Evolutionary conservation across 1,139 yeast genomes (phyloP).

Genomic region (Yamadazyma taylorii): DNA sequence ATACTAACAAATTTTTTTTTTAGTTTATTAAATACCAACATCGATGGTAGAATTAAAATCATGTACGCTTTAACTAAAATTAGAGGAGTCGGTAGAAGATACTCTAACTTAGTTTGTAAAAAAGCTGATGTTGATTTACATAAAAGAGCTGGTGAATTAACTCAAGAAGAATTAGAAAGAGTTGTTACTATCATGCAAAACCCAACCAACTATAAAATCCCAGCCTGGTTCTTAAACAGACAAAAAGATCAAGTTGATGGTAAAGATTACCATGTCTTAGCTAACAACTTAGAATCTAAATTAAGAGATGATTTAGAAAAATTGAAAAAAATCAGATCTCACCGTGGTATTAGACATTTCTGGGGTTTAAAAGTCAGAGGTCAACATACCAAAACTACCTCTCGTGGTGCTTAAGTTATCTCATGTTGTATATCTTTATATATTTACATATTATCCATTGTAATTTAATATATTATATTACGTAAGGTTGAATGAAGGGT

Average conservation of each 20-base stretch:
- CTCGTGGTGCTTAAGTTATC: slow-evolving; percentile 70
- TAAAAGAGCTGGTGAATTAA: slow-evolving; percentile 99
- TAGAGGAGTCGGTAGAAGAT: slow-evolving; percentile 99
- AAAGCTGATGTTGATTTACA: slow-evolving; percentile 98
- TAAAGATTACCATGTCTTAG: slow-evolving; percentile 98
- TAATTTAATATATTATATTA: slow-evolving; percentile 20
- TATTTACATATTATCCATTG: slow-evolving; percentile 14
- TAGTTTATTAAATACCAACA: slow-evolving; percentile 99
- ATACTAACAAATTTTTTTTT: slow-evolving; percentile 21
- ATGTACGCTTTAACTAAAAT: slow-evolving; percentile 99
- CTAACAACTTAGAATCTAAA: slow-evolving; percentile 98
- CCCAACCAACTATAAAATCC: slow-evolving; percentile 99
- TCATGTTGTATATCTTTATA: slow-evolving; percentile 3
- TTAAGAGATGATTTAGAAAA: slow-evolving; percentile 99
- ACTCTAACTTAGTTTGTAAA: slow-evolving; percentile 99
- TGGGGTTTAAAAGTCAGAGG: slow-evolving; percentile 98
- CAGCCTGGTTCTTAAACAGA: slow-evolving; percentile 99
- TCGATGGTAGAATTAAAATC: slow-evolving; percentile 99
- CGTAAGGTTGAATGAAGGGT: slow-evolving; percentile 8
- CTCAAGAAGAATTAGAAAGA: slow-evolving; percentile 99
- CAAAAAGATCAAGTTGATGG: slow-evolving; percentile 98
- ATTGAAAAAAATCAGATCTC: slow-evolving; percentile 99
- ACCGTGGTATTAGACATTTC: slow-evolving; percentile 99
- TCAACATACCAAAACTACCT: slow-evolving; percentile 99
- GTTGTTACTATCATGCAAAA: slow-evolving; percentile 99